phyloP scores from a whole-genome alignment of 148 eudicot genomes.

The Gaultheria prostrata region DNA sequence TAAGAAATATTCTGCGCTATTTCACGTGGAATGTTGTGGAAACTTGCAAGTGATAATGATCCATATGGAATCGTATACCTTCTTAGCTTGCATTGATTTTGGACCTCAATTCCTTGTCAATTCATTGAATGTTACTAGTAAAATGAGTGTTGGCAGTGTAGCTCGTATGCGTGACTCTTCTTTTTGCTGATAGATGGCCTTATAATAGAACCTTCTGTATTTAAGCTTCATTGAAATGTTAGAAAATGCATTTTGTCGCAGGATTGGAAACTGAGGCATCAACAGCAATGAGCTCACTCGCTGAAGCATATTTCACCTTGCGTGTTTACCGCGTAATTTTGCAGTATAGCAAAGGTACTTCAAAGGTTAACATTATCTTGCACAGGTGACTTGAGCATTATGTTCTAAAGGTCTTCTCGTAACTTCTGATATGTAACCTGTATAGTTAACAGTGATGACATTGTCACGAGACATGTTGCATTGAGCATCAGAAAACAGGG shows the following conservation, averaged over 20 bases:
- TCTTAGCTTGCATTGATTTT: too few species aligned
- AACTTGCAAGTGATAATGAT: not conserved
- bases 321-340: conserved; percentile 42
- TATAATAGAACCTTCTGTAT: not conserved
- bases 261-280: conserved; percentile 60
- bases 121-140: not conserved
- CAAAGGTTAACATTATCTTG: not conserved
- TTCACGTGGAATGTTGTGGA: not conserved
- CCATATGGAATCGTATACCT: not conserved
- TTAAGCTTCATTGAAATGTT: not conserved
- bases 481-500: not conserved
- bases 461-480: conserved; percentile 47
- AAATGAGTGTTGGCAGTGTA: not conserved
- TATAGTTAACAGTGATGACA: not conserved
- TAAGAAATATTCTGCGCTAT: not conserved
- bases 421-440: not conserved
- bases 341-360: not conserved
- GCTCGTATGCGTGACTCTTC: not conserved
- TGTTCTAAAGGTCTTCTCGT: not conserved
- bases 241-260: conserved; percentile 22
- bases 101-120: not conserved
- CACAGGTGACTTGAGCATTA: not conserved
- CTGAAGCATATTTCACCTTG: conserved; percentile 58
- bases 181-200: not conserved
- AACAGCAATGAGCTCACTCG: conserved; percentile 39